Base-by-base conservation (phyloP, 306 rosid species). In the Canavalia ensiformis region DNA sequence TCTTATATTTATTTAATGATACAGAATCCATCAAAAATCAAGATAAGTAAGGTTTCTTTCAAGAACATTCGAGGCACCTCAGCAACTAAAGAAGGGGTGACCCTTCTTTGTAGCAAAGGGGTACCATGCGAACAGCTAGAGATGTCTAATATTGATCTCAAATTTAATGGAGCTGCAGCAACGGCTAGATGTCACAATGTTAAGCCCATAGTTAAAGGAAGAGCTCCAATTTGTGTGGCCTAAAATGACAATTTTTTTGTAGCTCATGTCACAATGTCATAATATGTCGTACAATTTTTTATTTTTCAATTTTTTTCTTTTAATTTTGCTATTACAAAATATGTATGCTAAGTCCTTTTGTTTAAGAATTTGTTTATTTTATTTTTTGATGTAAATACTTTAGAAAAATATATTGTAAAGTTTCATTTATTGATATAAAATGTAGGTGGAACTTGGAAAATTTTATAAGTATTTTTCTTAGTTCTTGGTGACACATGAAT, bases 21-120 rank as follows among this genome's bases (percentile, higher is more conserved):
- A 42, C 5, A 74, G 68, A 74, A 42, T 58, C 79, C 68, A 74
- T 74, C 68, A 29, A 59, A 42, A 12, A 44, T 74, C 44, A 42
- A 58, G 44, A 44, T 74, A 74, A 74, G 79, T 54, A 74, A 74
- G n/a, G 57, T 74, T 44, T 5, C 57, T 3, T 74, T 58, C 57
- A 74, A 44, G 46, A 74, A 73, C 29, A 73, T 73, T 9, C 18
- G 39, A 29, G 78, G 78, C 2, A 73, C 78, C 2, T 73, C 78
- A 8, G 66, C 6, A 39, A 39, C 42, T 8, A 0, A 3, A n/a
- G 59, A 75, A 31, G 80, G 80, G 7, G 59, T 59, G 0, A 1
- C n/a, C 8, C 49, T 75, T 13, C 12, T 8, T 7, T 75, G 80
- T n/a, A 75, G 81, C 29, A 37, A 52, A 49, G 51, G 64, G 8